Base-by-base conservation (phyloP, 176 grass and related monocot species). In the Oropetium thomaeum region DNA sequence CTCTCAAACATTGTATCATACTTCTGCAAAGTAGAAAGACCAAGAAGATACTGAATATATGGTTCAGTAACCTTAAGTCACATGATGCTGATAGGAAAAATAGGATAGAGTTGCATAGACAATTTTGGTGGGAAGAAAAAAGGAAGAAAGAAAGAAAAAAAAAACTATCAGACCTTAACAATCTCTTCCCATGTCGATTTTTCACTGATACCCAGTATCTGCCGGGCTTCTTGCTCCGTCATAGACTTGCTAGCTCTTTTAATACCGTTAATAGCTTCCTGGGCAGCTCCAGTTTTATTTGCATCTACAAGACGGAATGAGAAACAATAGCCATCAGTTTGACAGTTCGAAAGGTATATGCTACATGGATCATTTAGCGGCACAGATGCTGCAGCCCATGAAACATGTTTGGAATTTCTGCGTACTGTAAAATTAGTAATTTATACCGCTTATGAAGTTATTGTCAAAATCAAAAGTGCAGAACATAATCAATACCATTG, bases 211-310 rank as follows among this genome's bases (percentile, higher is more conserved):
- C 96, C 91, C 12, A 98, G 77, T 79, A 98, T 84, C 61, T 86
- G 82, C 28, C 91, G 79, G 43, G 96, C 96, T 83, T 98, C 96
- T 83, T 98, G 89, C 69, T 98, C 96, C 0, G 87, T 90, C 84
- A 94, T 93, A 29, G 58, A 57, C 76, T 94, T 94, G 73, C 76
- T 90, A 60, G 49, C 82, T 76, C 84, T 89, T 71, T 71, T 85
- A 73, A 98, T 92, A 75, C 90, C 92, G 32, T 82, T 67, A 54
- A 98, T 83, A 54, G 84, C 67, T 90, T 98, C 91, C 43, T 98
- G 84, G 42, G 91, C 91, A 84, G 79, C 89, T 73, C 96, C 96
- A 76, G 81, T 90, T 86, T 79, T 89, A 57, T 92, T 92, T 10
- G 91, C 96, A 74, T 98, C 96, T 98, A 58, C 37, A 88, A 62